Base-by-base conservation (phyloP, 805 yeast genomes). In the Cyberlindnera euphorbiae region DNA sequence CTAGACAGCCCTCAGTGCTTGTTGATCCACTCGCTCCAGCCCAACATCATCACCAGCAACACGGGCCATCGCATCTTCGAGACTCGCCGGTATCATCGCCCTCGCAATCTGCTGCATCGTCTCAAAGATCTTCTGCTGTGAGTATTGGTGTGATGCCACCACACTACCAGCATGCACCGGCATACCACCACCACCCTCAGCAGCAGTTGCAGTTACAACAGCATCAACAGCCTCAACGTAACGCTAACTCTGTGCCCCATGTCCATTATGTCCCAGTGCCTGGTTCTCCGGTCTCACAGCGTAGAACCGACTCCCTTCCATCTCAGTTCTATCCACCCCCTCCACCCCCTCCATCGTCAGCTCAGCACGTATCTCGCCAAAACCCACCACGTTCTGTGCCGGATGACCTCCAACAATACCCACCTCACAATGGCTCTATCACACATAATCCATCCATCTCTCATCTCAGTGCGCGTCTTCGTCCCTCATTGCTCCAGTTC, bases 1-100 rank as follows among this genome's bases (percentile, higher is more conserved):
- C 32, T 2, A 45, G 59, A 45, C 56, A 53, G 18, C 53, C 53
- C 1, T 52, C 57, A 3, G 42, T 49, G 3, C 44, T 52, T 32
- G 39, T 54, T 30, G 59, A 54, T 26, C 59, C 59, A 5, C 30
- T 54, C 22, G 36, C 45, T 23, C 36, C 52, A 13, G 27, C 41
- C 8, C 39, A 31, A 17, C 33, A 25, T 23, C 27, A 18, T 18
- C 28, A 27, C n/a, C 36, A 27, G 10, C 28, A 13, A 11, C 28
- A 11, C 44, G 45, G 16, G 13, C 33, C 23, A 8, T 32, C 34
- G 10, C 36, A 32, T 11, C 18, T 37, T 21, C 33, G 27, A 27
- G 33, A 46, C 3, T 24, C 33, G 4, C 35, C 45, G 1, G 30
- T 19, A 9, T 19, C 44, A 5, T 28, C 41, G 17, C 38, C 48